Evolutionary conservation across 176 grass and related monocot genomes (phyloP).

Genomic region (Cenchrus purpureus): DNA sequence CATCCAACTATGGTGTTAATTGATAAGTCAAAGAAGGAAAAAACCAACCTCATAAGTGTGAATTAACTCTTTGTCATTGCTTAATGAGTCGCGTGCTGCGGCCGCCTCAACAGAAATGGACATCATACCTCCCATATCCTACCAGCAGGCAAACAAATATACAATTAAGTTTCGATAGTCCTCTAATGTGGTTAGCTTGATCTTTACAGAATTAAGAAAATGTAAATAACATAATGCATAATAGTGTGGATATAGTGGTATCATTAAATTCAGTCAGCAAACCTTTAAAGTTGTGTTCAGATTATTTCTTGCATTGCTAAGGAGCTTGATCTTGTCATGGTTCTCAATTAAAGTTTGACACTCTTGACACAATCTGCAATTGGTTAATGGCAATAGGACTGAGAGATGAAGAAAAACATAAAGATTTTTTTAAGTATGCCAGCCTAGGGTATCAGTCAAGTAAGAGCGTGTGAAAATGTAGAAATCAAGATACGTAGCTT

Average conservation of each 20-base stretch:
- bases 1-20: constrained; percentile 27
- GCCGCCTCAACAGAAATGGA: constrained; percentile 99
- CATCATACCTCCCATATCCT: constrained; percentile 99
- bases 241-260: constrained; percentile 24
- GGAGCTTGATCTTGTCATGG: constrained; percentile 99
- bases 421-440: constrained; percentile 11
- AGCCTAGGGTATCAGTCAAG: constrained; percentile 29
- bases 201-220: constrained; percentile 36
- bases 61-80: constrained; percentile 92
- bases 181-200: constrained; percentile 25
- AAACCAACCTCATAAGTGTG: constrained; percentile 87
- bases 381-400: constrained; percentile 37
- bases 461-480: constrained; percentile 21
- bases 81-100: constrained; percentile 90
- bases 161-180: background rate
- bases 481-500: constrained; percentile 38
- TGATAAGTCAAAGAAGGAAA: constrained; percentile 43
- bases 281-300: constrained; percentile 99
- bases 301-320: constrained; percentile 98
- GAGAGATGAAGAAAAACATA: constrained; percentile 37
- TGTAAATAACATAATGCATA: constrained; percentile 26
- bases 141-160: constrained; percentile 34
- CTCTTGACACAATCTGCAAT: constrained; percentile 84
- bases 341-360: constrained; percentile 99
- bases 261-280: constrained; percentile 35